Conservation (phyloP, 2,329 filamentous ascomycete genomes). For the Hyphodiscus sp. region DNA sequence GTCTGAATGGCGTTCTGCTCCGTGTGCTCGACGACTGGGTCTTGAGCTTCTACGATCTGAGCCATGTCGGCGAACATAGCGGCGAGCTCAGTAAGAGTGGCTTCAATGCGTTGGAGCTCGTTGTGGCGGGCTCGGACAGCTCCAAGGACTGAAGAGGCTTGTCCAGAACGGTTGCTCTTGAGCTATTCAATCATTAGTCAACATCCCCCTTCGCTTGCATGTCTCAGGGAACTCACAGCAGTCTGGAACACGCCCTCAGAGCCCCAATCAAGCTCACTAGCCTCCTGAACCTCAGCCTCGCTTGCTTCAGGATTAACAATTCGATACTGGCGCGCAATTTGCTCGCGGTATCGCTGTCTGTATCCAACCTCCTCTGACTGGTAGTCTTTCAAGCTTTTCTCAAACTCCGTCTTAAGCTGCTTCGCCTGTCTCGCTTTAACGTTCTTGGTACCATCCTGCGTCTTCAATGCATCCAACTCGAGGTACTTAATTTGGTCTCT, state of each 20-base stretch:
- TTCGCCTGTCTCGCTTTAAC: constrained; percentile 67
- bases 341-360: constrained; percentile 64
- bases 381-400: constrained; percentile 64
- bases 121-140: constrained; percentile 77
- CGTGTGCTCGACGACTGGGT: constrained; percentile 52
- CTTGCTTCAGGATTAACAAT: constrained; percentile 79
- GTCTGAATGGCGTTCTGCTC: constrained; percentile 62
- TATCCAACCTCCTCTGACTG: constrained; percentile 66
- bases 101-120: constrained; percentile 75
- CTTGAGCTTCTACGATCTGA: constrained; percentile 67
- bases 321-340: constrained; percentile 72
- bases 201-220: constrained; percentile 1
- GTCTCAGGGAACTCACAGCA: constrained; percentile 51
- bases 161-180: constrained; percentile 65
- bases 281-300: constrained; percentile 64
- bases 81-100: constrained; percentile 64
- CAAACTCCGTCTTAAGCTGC: constrained; percentile 69
- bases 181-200: constrained; percentile 44
- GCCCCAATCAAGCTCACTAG: constrained; percentile 65
- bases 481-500: constrained; percentile 73
- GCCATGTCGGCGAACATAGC: constrained; percentile 69
- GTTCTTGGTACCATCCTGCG: constrained; percentile 50
- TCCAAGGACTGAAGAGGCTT: constrained; percentile 67
- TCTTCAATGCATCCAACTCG: constrained; percentile 62
- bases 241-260: constrained; percentile 78